A percentile compares a stretch with the other conserved stretches of the same genome.
Evolutionary conservation across 257 asterid species (phyloP).

Genomic region (Lantana camara): DNA sequence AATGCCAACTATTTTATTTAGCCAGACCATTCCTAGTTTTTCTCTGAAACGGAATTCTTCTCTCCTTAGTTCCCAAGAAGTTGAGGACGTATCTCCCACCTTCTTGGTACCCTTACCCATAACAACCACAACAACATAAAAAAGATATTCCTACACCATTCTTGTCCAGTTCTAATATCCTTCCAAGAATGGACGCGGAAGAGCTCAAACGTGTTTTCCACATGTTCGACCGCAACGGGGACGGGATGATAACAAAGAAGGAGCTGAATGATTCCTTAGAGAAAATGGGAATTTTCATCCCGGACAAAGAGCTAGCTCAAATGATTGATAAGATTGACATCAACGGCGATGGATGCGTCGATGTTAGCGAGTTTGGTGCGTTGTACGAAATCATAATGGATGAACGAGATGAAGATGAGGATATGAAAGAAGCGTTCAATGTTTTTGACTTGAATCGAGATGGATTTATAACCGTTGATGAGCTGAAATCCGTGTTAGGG

Average conservation of each 20-base stretch:
- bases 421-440: conserved; percentile 63
- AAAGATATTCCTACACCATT: too few species aligned
- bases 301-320: conserved; percentile 41
- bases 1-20: conserved; percentile 45
- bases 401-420: conserved; percentile 56
- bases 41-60: conserved; percentile 34
- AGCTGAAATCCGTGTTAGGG: conserved; percentile 51
- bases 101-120: conserved; percentile 39
- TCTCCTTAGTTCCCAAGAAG: conserved; percentile 54
- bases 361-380: conserved; percentile 54
- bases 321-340: conserved; percentile 56
- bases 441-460: conserved; percentile 66
- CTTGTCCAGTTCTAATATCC: background rate
- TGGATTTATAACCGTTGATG: conserved; percentile 61
- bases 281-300: conserved; percentile 66
- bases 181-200: conserved; percentile 42
- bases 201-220: conserved; percentile 58
- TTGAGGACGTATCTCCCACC: conserved; percentile 43
- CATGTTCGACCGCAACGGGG: conserved; percentile 63
- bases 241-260: conserved; percentile 53
- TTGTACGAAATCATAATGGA: conserved; percentile 52
- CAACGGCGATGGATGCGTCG: conserved; percentile 59
- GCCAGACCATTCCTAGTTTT: too few species aligned
- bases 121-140: conserved; percentile 29
- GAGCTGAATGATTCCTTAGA: conserved; percentile 60